Percentiles rank a stretch among this genome's conserved stretches.
Evolutionary conservation across 371 early-diverging fungal species (phyloP).

Genomic region (Phascolomyces articulosus): DNA sequence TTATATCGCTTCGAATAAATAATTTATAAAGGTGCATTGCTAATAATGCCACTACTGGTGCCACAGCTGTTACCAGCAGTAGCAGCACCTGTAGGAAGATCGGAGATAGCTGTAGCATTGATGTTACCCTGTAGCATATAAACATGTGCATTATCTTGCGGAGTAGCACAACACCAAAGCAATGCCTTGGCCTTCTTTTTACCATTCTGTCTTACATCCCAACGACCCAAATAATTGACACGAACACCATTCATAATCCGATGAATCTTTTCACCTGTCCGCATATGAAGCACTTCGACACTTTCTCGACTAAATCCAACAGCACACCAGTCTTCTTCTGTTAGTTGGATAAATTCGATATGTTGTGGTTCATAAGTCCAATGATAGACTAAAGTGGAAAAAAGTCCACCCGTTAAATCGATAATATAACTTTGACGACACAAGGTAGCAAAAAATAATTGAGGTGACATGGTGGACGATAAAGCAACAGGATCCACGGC

Average conservation of each 20-base stretch:
- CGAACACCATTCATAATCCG: conserved; percentile 42
- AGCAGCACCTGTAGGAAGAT: no score
- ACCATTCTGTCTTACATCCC: conserved; percentile 17
- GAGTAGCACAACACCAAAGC: conserved; percentile 15
- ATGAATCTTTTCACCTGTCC: conserved; percentile 29
- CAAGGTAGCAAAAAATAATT: conserved; percentile 49
- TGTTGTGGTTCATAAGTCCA: conserved; percentile 43
- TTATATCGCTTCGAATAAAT: no score
- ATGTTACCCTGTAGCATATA: conserved; percentile 14
- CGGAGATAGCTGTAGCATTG: neutral
- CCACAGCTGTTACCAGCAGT: no score
- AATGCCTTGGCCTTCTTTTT: conserved; percentile 8
- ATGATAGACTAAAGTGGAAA: conserved; percentile 38
- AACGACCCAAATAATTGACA: conserved; percentile 37
- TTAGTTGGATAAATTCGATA: conserved; percentile 38
- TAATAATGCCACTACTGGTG: no score
- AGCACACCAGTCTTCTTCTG: conserved; percentile 32
- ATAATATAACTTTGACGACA: conserved; percentile 46
- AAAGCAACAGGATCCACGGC: conserved; percentile 47
- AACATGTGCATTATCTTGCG: conserved; percentile 6
- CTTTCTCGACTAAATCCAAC: conserved; percentile 41
- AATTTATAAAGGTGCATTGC: no score
- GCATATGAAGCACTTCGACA: conserved; percentile 37
- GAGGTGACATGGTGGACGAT: conserved; percentile 39
- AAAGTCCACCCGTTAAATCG: conserved; percentile 38